A percentile compares a stretch with the other conserved stretches of the same genome.
Evolutionary conservation across 208 protist genomes (phyloP).

Genomic region (Trypanosoma boissoni): DNA sequence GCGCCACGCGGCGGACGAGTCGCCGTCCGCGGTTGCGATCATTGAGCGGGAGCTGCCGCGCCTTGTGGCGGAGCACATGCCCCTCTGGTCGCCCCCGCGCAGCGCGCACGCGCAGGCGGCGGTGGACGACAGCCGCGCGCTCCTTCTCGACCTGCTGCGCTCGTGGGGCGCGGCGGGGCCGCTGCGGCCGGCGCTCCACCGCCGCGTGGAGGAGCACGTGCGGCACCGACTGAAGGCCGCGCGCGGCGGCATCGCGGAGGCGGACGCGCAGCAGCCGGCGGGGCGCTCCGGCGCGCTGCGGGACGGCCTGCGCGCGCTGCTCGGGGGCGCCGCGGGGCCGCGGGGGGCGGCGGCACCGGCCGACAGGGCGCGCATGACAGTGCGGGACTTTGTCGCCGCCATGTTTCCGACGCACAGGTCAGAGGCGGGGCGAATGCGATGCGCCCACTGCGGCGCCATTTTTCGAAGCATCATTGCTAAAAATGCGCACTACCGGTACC

Average conservation of each 20-base stretch:
- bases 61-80: conserved; percentile 54
- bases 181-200: conserved; percentile 36
- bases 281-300: neutral
- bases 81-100: conserved; percentile 23
- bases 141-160: conserved; percentile 59
- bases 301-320: conserved; percentile 12
- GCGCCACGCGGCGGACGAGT: conserved; percentile 31
- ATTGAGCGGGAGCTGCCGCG: conserved; percentile 52
- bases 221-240: conserved; percentile 52
- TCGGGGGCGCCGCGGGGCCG: conserved; percentile 3
- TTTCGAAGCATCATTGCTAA: conserved; percentile 51
- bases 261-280: neutral
- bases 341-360: neutral
- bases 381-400: conserved; percentile 56
- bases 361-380: conserved; percentile 41
- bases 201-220: conserved; percentile 62
- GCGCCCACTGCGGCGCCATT: conserved; percentile 58
- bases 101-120: conserved; percentile 36
- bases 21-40: conserved; percentile 14
- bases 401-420: conserved; percentile 49
- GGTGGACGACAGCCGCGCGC: conserved; percentile 44
- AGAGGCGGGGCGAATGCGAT: conserved; percentile 33
- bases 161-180: conserved; percentile 45
- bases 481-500: conserved; percentile 70
- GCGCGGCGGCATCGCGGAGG: conserved; percentile 26